Base-by-base conservation (phyloP, 306 rosid species). In the Cucumis melo region DNA sequence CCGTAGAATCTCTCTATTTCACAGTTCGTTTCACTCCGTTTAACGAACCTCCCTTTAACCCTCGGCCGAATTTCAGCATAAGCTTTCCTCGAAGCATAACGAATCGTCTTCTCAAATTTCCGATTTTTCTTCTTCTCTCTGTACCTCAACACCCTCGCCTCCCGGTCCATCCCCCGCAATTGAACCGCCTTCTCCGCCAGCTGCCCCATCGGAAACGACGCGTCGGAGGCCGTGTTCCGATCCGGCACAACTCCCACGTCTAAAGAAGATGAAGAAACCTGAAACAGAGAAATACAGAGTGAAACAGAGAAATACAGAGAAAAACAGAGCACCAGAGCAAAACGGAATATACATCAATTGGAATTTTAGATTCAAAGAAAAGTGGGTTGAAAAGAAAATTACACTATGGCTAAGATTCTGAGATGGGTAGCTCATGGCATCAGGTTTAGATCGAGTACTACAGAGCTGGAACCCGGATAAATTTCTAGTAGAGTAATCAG, bases 211-310 rank as follows among this genome's bases (percentile, higher is more conserved):
- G 91, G 29, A 55, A 78, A 90, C 0, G 96, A 88, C 5, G 74
- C 82, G 1, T 91, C 97, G 27, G 97, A 87, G 38, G 79, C 60
- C 2, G 88, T 68, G 74, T 85, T 90, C 7, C 87, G 85, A 27
- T 93, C 97, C 0, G 94, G 97, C 32, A 93, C 98, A 27, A 91
- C 88, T 83, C 96, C 98, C 1, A 90, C 91, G 9, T 93, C 98
- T 19, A 85, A 48, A 65, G 97, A 92, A 11, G 91, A 90, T 20
- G 97, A 93, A 0, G 98, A 93, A 14, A 90, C 90, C 96, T 93
- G 82, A 27, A 44, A 46, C 67, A 61, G 20, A 68, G 56, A 0
- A 46, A 9, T 7, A 2, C 51, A 4, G n/a, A n/a, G 46, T 3
- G n/a, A 61, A 61, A 61, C 67, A 61, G 14, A 63, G 70, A 0